A percentile compares a stretch with the other conserved stretches of the same genome.
Conservation (phyloP, 176 grass and related monocot species). For the Eragrostis curvula region DNA sequence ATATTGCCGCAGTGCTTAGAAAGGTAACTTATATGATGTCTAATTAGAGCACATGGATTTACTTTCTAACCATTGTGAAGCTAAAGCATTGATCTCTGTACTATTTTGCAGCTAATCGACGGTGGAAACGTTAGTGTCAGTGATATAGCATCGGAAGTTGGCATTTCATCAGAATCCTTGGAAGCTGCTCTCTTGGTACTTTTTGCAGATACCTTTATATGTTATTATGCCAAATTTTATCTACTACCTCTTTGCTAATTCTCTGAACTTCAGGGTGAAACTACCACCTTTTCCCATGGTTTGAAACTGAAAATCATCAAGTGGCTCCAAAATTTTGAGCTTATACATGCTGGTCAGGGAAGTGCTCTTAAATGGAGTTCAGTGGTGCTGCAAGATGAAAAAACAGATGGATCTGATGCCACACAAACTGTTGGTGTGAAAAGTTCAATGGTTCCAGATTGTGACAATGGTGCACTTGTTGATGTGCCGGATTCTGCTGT, state of each 20-base stretch:
- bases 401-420: constrained; percentile 44
- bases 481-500: constrained; percentile 49
- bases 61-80: constrained; percentile 2
- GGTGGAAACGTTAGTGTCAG: constrained; percentile 68
- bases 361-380: constrained; percentile 41
- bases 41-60: constrained; percentile 14
- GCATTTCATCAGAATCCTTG: constrained; percentile 91
- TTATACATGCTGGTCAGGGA: constrained; percentile 47
- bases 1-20: constrained; percentile 72
- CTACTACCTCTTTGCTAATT: constrained; percentile 43
- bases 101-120: constrained; percentile 77
- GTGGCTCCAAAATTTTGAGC: constrained; percentile 77
- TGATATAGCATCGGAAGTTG: constrained; percentile 92
- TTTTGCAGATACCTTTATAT: constrained; percentile 23
- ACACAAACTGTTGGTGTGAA: constrained; percentile 40
- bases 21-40: constrained; percentile 60
- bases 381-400: constrained; percentile 45
- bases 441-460: constrained; percentile 31
- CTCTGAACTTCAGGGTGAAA: constrained; percentile 81
- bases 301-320: constrained; percentile 94
- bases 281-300: constrained; percentile 93
- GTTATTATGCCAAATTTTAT: constrained; percentile 39
- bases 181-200: constrained; percentile 94
- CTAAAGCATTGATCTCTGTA: constrained; percentile 24
- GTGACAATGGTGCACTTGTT: constrained; percentile 39